phyloP scores from a whole-genome alignment of 768 basidiomycete genomes.

The Lentinula detonsa region DNA sequence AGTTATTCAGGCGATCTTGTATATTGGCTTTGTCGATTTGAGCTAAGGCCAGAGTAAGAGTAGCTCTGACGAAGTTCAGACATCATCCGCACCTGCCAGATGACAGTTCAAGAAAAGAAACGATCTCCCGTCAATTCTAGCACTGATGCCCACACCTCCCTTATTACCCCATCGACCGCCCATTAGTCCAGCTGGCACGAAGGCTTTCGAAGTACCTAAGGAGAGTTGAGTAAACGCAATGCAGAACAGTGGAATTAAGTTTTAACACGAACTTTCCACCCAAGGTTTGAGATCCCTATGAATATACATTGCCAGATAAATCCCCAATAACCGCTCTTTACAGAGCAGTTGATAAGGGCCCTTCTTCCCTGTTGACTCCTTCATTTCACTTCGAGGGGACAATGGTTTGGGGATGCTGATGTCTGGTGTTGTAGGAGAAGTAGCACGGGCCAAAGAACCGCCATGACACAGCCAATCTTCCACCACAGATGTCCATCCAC shows the following conservation, averaged over 20 bases:
- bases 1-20: constrained; percentile 68
- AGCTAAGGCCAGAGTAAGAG: constrained; percentile 33
- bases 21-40: constrained; percentile 67
- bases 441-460: constrained; percentile 17
- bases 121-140: constrained; percentile 77
- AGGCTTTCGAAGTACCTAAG: constrained; percentile 68
- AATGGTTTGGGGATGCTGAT: constrained; percentile 36
- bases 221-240: constrained; percentile 3
- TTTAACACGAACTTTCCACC: constrained; percentile 49
- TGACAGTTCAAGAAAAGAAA: constrained; percentile 90
- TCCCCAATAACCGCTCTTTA: constrained; percentile 90
- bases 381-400: constrained; percentile 33
- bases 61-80: not conserved
- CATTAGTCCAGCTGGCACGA: constrained; percentile 85
- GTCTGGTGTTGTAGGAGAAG: constrained; percentile 35
- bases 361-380: constrained; percentile 32
- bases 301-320: constrained; percentile 73
- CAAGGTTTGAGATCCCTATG: constrained; percentile 63
- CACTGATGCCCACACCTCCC: constrained; percentile 84
- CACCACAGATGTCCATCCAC: constrained; percentile 71
- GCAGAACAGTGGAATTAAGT: not conserved
- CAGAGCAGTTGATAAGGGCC: constrained; percentile 81
- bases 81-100: constrained; percentile 56
- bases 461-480: constrained; percentile 67
- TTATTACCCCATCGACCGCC: constrained; percentile 93